Evolutionary conservation across 495 filamentous ascomycete genomes (phyloP).

Genomic region (Corynascus novoguineensis): DNA sequence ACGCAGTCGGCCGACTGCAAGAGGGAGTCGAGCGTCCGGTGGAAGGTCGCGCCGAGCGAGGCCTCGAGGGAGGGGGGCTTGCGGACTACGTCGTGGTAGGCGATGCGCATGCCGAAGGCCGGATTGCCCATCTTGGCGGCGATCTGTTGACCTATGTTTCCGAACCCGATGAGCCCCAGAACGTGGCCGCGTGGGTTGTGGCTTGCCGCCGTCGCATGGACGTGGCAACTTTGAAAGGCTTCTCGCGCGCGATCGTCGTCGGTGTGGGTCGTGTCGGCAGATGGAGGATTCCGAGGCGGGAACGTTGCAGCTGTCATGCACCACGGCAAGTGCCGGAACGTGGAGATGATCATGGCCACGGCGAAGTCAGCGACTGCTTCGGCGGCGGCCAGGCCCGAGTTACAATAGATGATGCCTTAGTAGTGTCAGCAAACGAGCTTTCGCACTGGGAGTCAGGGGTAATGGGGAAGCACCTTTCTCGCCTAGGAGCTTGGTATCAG

Average conservation of each 20-base stretch:
- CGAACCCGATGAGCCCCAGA: conserved; percentile 61
- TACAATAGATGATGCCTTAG: conserved; percentile 65
- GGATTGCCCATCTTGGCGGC: conserved; percentile 53
- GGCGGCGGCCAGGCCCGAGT: conserved; percentile 60
- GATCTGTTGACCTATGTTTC: conserved; percentile 63
- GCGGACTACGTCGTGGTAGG: conserved; percentile 60
- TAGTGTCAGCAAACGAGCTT: background rate
- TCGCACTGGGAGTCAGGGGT: background rate
- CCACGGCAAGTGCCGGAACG: conserved; percentile 60
- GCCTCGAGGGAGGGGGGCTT: conserved; percentile 45
- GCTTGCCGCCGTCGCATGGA: conserved; percentile 47
- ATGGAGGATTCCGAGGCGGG: conserved; percentile 11
- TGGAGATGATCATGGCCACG: conserved; percentile 57
- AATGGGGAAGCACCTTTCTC: conserved; percentile 51
- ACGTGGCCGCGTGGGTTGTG: conserved; percentile 53
- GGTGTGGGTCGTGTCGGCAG: background rate
- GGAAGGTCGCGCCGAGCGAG: conserved; percentile 46
- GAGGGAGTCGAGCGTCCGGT: conserved; percentile 47
- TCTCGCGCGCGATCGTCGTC: conserved; percentile 1
- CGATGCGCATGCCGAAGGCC: conserved; percentile 62
- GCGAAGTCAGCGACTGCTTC: conserved; percentile 65
- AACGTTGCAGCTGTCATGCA: conserved; percentile 52
- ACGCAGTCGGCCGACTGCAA: conserved; percentile 57
- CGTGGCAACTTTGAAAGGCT: conserved; percentile 53
- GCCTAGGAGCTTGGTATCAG: conserved; percentile 61